phyloP scores from a whole-genome alignment of 31 red algal species.

The Endocladia muricata region DNA sequence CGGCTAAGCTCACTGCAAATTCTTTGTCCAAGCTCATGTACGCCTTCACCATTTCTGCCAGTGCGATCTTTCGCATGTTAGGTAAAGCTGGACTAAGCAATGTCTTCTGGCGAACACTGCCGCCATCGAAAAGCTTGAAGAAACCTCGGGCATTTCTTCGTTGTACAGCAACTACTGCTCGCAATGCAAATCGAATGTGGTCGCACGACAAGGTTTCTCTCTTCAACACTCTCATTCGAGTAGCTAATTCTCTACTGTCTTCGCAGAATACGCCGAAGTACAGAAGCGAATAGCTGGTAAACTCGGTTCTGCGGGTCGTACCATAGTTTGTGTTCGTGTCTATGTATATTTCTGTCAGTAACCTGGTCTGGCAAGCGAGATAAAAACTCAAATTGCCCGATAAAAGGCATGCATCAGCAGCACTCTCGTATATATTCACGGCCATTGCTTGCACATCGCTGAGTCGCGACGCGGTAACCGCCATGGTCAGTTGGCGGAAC shows the following conservation, averaged over 20 bases:
- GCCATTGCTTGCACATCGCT: constrained; percentile 28
- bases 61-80: neutral
- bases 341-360: constrained; percentile 45
- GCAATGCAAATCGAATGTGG: constrained; percentile 14
- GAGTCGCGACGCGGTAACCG: constrained; percentile 40
- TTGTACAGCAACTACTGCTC: constrained; percentile 7
- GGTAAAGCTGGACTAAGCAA: constrained; percentile 9
- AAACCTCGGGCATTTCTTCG: constrained; percentile 14
- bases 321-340: neutral
- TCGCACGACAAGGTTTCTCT: neutral
- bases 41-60: constrained; percentile 18
- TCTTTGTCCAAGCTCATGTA: constrained; percentile 19
- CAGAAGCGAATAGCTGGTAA: constrained; percentile 40
- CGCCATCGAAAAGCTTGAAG: constrained; percentile 19
- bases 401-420: constrained; percentile 57
- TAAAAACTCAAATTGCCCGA: constrained; percentile 61
- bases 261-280: constrained; percentile 43
- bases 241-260: constrained; percentile 32
- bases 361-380: constrained; percentile 35
- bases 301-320: constrained; percentile 33
- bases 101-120: constrained; percentile 19
- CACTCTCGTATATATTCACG: constrained; percentile 42
- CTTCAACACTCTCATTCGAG: constrained; percentile 21
- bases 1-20: constrained; percentile 2
- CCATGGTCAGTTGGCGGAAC: constrained; percentile 53